Evolutionary conservation across 257 asterid genomes (phyloP), one percentile per base, ranked within the genome.

Genomic region (Handroanthus guayacan): DNA sequence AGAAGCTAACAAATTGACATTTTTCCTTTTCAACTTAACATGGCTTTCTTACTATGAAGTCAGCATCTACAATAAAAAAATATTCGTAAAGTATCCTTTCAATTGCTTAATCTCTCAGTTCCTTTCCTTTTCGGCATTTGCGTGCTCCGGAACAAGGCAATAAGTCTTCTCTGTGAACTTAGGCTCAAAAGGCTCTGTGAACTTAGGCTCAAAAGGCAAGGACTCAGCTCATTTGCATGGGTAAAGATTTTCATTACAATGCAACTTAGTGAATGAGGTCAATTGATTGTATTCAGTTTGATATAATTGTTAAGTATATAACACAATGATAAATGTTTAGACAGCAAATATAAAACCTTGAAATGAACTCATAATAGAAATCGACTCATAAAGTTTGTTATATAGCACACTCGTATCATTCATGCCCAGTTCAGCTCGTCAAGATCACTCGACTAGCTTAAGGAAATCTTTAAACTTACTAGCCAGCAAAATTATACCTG

Each of bases 401-500:
- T 25, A 25, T 25, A 25, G 31, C 31, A 25, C 31, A 25, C 37
- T 48, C 9, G 18, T 16, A 71, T 1, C 18, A 62, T 38, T 39
- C 13, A 57, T 43, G 7, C 56, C 71, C 13, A 58, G 57, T 61
- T 57, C 55, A 54, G 48, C 69, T 68, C 20, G 41, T 66, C 36
- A 52, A 63, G 51, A 45, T 71, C 50, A 52, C 14, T 36, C 44
- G 65, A 64, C 37, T 54, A 67, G 70, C 37, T 55, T 43, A 52
- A 25, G 48, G 48, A 37, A 52, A 67, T 17, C 65, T 71, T 80
- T 45, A 65, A 58, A 61, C 75, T 56, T 47, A 36, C 17, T 7
- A 57, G 39, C 31, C 16, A 69, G 37, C 62, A 55, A 81, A 52
- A 47, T 6, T 89, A 41, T 41, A 95, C 99, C 92, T 86, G 84